A percentile compares a stretch with the other conserved stretches of the same genome.
Evolutionary conservation across 2,329 filamentous ascomycete species (phyloP).

Genomic region (Mollisiaceae sp.): DNA sequence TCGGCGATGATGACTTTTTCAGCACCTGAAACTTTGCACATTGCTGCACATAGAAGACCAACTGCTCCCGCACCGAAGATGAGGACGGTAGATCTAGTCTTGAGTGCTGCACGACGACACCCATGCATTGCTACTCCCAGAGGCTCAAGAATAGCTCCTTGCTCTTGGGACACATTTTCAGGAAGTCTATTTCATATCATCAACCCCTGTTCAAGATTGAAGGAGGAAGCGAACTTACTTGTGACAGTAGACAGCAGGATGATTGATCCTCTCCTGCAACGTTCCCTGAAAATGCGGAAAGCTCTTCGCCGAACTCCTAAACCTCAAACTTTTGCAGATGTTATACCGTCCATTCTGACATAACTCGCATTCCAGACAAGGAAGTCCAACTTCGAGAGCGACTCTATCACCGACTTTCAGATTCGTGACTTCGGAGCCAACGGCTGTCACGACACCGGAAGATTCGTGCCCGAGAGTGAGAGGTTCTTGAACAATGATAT

Average conservation of each 20-base stretch:
- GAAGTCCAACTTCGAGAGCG: slow-evolving; percentile 91
- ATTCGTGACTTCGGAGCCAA: slow-evolving; percentile 76
- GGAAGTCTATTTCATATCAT: slow-evolving; percentile 34
- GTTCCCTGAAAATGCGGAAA: slow-evolving; percentile 45
- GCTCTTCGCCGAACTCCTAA: slow-evolving; percentile 44
- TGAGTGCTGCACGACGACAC: slow-evolving; percentile 78
- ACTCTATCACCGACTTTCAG: slow-evolving; percentile 88
- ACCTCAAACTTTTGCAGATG: slow-evolving; percentile 70
- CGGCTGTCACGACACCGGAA: slow-evolving; percentile 80
- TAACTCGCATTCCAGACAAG: slow-evolving; percentile 87
- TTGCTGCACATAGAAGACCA: slow-evolving; percentile 60
- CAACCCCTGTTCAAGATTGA: neutral
- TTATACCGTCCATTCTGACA: slow-evolving; percentile 94
- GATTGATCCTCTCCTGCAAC: slow-evolving; percentile 65
- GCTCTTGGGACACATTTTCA: slow-evolving; percentile 83
- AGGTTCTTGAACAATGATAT: slow-evolving; percentile 87
- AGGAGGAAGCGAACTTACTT: slow-evolving; percentile 53
- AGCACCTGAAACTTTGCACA: slow-evolving; percentile 72
- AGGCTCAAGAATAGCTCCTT: slow-evolving; percentile 89
- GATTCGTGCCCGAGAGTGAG: slow-evolving; percentile 96
- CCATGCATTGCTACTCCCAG: slow-evolving; percentile 88
- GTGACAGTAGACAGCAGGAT: slow-evolving; percentile 95
- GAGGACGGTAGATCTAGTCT: slow-evolving; percentile 81
- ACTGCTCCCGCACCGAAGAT: slow-evolving; percentile 95
- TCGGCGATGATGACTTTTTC: slow-evolving; percentile 92